phyloP scores from a whole-genome alignment of 2,329 filamentous ascomycete genomes.

The Fusarium equiseti region DNA sequence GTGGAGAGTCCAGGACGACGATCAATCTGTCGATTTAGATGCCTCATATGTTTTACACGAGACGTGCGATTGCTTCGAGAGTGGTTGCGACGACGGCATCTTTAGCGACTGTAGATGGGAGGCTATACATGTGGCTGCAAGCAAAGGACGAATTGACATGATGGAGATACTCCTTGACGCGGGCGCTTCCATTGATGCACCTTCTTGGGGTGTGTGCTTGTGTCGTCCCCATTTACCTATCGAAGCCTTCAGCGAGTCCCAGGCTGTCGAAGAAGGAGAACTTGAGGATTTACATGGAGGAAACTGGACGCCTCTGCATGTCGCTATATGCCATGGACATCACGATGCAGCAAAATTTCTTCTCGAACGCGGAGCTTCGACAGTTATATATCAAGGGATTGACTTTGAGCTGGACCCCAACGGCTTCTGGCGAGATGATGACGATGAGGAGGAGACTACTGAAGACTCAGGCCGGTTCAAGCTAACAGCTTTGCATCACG shows the following conservation, averaged over 20 bases:
- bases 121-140: constrained; percentile 46
- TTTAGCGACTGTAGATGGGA: constrained; percentile 48
- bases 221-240: constrained; percentile 47
- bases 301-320: constrained; percentile 47
- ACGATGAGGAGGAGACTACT: constrained; percentile 1
- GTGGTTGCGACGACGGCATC: constrained; percentile 47
- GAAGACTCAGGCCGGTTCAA: constrained; percentile 39
- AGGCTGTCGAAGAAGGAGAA: constrained; percentile 45
- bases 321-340: constrained; percentile 46
- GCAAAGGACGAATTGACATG: constrained; percentile 47
- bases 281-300: constrained; percentile 47
- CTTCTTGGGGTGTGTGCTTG: constrained; percentile 46
- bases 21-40: constrained; percentile 46
- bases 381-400: constrained; percentile 44
- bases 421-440: constrained; percentile 40
- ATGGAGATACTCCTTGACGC: constrained; percentile 43
- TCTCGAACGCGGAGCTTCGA: constrained; percentile 42
- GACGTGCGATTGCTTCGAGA: constrained; percentile 45
- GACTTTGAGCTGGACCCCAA: constrained; percentile 42
- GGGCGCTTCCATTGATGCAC: constrained; percentile 42
- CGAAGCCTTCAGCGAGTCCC: constrained; percentile 43
- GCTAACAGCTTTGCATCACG: constrained; percentile 46
- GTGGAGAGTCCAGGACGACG: constrained; percentile 45
- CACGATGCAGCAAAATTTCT: constrained; percentile 44
- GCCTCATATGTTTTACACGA: constrained; percentile 43